Evolutionary conservation across 1,139 yeast genomes (phyloP), one percentile per base, ranked within the genome.

Genomic region (Geotrichum carabidarum): DNA sequence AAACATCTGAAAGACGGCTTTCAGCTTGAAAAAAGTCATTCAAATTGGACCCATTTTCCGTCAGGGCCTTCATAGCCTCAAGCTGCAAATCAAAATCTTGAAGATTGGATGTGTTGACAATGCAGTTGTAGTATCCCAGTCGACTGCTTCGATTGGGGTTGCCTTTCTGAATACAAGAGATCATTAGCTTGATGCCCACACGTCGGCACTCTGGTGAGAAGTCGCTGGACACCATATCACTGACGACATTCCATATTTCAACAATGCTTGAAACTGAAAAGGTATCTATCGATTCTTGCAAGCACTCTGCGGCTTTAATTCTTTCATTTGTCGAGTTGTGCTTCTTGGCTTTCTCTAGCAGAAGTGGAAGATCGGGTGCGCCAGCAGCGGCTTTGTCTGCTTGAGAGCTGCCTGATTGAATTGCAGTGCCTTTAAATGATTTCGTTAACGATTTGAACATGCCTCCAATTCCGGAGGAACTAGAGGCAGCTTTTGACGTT

Each of bases 201-300:
- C 79, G 68, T 48, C 95, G 74, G 32, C 71, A 65, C 27, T 80
- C 77, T 1, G 74, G 62, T 4, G 74, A 70, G 9, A 74, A 68
- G 12, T 70, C 70, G 0, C 74, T 67, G 8, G 74, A 74, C 49
- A 86, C 75, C 68, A 85, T 71, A 56, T 78, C 82, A 59, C 81
- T 72, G 0, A 84, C 84, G 56, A 81, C 71, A 64, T 83, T 81
- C 96, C 96, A 88, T 4, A 87, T 76, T 61, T 86, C 91, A 0
- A 86, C 83, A 6, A 86, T 74, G 1, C 85, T 78, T 0, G 84
- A 75, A 1, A 82, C 76, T 8, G 83, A 74, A 53, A 76, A 77
- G 46, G 76, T 77, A 44, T 76, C 76, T 3, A 86, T 68, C 1
- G 81, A 74, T 3, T 76, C 77, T 4, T 79, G 71, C 44, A 86